Conservation (phyloP, 768 basidiomycete species). For the Trametes maxima region DNA sequence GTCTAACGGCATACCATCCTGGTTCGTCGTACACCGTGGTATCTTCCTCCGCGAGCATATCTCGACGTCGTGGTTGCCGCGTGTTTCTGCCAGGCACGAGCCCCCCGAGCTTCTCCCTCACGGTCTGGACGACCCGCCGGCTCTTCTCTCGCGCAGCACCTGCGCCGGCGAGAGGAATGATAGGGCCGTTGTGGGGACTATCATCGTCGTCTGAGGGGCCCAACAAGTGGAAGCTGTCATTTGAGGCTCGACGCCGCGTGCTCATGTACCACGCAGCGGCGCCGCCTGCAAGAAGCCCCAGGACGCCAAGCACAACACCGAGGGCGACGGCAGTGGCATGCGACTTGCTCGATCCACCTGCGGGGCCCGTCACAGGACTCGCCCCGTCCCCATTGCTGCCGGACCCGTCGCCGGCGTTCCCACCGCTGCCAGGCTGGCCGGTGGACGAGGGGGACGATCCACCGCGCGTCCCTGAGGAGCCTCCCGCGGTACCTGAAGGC, state of each 20-base stretch:
- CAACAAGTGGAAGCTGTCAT: conserved; percentile 33
- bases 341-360: conserved; percentile 20
- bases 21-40: conserved; percentile 47
- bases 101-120: conserved; percentile 35
- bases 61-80: conserved; percentile 44
- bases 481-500: conserved; percentile 12
- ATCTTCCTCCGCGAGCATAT: conserved; percentile 83
- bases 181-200: conserved; percentile 28
- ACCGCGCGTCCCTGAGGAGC: conserved; percentile 6
- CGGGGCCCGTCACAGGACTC: conserved; percentile 3
- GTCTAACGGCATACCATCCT: conserved; percentile 26
- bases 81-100: conserved; percentile 34
- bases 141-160: conserved; percentile 26
- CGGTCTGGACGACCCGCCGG: conserved; percentile 26
- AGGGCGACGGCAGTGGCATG: conserved; percentile 55
- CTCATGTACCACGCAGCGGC: conserved; percentile 49
- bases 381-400: conserved; percentile 24
- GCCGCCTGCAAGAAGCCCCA: conserved; percentile 52
- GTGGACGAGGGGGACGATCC: conserved; percentile 20
- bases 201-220: conserved; percentile 38
- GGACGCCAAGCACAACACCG: conserved; percentile 60
- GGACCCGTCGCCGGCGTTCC: conserved; percentile 29
- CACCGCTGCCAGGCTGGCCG: conserved; percentile 25
- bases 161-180: conserved; percentile 31
- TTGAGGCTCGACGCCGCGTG: conserved; percentile 36